phyloP scores from a whole-genome alignment of 495 filamentous ascomycete species.

The Aspergillus taichungensis region DNA sequence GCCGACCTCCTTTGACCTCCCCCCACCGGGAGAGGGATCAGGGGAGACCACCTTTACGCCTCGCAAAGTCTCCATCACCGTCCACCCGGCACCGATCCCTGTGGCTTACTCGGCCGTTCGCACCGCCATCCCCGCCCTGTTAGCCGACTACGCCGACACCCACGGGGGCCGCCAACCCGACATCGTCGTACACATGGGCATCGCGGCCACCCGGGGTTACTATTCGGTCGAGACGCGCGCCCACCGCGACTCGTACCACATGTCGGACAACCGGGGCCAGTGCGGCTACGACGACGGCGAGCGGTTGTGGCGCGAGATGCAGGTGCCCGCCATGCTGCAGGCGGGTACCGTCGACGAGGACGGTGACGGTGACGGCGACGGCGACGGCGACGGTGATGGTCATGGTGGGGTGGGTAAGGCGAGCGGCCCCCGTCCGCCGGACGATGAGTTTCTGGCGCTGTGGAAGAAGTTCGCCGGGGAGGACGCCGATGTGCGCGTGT shows the following conservation, averaged over 20 bases:
- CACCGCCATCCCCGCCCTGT: slow-evolving; percentile 49
- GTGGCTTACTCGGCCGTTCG: slow-evolving; percentile 63
- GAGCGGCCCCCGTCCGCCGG: slow-evolving; percentile 19
- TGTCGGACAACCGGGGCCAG: slow-evolving; percentile 57
- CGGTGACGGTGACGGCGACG: not conserved
- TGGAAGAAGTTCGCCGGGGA: slow-evolving; percentile 26
- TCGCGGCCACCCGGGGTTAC: slow-evolving; percentile 59
- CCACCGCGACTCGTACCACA: slow-evolving; percentile 66
- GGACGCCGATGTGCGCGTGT: slow-evolving; percentile 50
- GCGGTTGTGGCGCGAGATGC: slow-evolving; percentile 36
- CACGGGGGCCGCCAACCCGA: slow-evolving; percentile 46
- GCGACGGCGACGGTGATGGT: too few species aligned
- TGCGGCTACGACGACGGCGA: slow-evolving; percentile 44
- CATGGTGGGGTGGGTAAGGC: too few species aligned
- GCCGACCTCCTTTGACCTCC: slow-evolving; percentile 23
- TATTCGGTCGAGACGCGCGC: slow-evolving; percentile 64
- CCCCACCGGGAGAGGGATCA: slow-evolving; percentile 7
- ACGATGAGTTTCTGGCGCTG: slow-evolving; percentile 23
- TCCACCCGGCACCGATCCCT: slow-evolving; percentile 56
- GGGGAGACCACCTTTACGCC: slow-evolving; percentile 9
- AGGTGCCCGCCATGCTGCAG: slow-evolving; percentile 24
- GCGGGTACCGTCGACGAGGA: slow-evolving; percentile 16
- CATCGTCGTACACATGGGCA: slow-evolving; percentile 69
- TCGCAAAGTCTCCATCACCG: slow-evolving; percentile 53
- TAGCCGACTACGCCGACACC: slow-evolving; percentile 25